Conservation (phyloP, 2,329 filamentous ascomycete genomes). For the Botryosphaeria dothidea region DNA sequence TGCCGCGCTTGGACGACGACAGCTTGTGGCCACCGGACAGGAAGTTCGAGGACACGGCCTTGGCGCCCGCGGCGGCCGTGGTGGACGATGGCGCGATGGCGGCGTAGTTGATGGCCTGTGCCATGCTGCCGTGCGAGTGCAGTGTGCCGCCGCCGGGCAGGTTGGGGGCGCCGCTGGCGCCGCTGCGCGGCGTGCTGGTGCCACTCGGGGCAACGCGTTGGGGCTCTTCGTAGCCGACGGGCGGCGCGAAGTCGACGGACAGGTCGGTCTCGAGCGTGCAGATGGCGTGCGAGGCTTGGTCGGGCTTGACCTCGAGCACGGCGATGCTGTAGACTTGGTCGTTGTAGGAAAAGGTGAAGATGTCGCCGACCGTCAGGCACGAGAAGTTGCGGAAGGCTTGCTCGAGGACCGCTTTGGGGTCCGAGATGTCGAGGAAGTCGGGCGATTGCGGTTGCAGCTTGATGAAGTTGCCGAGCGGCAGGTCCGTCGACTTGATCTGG, state of each 20-base stretch:
- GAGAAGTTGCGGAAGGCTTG: conserved; percentile 96
- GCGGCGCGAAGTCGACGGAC: conserved; percentile 92
- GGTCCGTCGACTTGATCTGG: conserved; percentile 91
- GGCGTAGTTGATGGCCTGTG: conserved; percentile 94
- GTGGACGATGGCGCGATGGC: conserved; percentile 79
- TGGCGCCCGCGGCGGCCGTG: conserved; percentile 62
- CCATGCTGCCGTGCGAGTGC: conserved; percentile 90
- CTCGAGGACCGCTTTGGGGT: conserved; percentile 95
- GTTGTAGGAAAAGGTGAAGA: conserved; percentile 97
- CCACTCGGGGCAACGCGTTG: conserved; percentile 69
- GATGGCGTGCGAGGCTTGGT: conserved; percentile 78
- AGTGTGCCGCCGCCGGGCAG: conserved; percentile 70
- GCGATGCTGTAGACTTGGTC: conserved; percentile 91
- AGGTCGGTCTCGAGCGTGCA: conserved; percentile 96
- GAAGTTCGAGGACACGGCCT: conserved; percentile 74
- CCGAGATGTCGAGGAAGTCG: conserved; percentile 93
- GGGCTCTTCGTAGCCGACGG: conserved; percentile 91
- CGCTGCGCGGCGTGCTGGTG: conserved; percentile 81
- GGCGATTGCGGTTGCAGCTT: conserved; percentile 94
- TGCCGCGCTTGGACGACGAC: conserved; percentile 72
- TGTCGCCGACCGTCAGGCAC: conserved; percentile 86
- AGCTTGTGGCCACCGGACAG: conserved; percentile 77
- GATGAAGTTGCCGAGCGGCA: conserved; percentile 87
- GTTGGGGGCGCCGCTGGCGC: conserved; percentile 57
- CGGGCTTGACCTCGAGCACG: conserved; percentile 89